A percentile compares a stretch with the other conserved stretches of the same genome.
These are phyloP conservation scores for Suillus lakei DNA, from an alignment of 768 basidiomycete species.

Conservation along the genomic window DNA sequence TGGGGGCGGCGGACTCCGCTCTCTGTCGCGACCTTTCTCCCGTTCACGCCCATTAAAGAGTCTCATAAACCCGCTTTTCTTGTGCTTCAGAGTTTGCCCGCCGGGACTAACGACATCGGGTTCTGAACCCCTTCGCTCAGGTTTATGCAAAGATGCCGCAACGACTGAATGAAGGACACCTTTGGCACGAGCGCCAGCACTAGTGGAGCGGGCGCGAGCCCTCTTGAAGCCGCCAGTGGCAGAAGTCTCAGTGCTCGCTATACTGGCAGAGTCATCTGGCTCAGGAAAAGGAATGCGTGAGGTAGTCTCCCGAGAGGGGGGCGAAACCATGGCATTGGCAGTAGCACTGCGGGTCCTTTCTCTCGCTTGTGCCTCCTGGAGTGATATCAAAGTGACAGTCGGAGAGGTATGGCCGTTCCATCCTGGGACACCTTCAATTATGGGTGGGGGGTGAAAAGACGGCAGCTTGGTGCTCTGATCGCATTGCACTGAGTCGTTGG, in stretches of 20 bases:
- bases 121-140: constrained; percentile 51
- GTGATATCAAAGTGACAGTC: constrained; percentile 68
- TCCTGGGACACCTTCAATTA: constrained; percentile 43
- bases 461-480: constrained; percentile 36
- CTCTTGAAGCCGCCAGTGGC: constrained; percentile 23
- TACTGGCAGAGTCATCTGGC: constrained; percentile 33
- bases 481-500: constrained; percentile 28
- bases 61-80: constrained; percentile 83
- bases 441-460: constrained; percentile 36
- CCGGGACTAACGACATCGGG: constrained; percentile 22
- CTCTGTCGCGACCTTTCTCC: constrained; percentile 33
- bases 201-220: constrained; percentile 63
- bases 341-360: constrained; percentile 63
- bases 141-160: constrained; percentile 37
- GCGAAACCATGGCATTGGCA: constrained; percentile 33
- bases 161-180: constrained; percentile 41
- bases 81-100: constrained; percentile 65
- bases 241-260: constrained; percentile 19
- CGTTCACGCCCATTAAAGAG: constrained; percentile 64
- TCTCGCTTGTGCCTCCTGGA: constrained; percentile 77
- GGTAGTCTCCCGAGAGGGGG: constrained; percentile 31
- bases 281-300: constrained; percentile 38
- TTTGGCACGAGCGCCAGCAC: constrained; percentile 60
- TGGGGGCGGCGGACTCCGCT: constrained; percentile 54
- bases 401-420: constrained; percentile 57